Conservation (phyloP, 306 rosid species). For the Bauhinia variegata region DNA sequence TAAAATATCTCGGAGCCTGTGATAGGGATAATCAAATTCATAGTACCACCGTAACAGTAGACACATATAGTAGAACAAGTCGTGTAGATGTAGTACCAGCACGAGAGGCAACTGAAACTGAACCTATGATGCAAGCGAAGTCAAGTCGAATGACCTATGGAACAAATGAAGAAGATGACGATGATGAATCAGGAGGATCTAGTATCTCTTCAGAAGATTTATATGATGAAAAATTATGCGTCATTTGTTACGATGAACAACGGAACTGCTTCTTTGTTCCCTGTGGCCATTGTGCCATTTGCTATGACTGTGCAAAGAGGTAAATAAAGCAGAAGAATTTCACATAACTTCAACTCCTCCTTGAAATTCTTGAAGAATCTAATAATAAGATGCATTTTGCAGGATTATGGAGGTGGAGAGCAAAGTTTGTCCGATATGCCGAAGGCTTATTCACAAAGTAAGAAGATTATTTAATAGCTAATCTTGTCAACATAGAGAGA, state of each 20-base stretch:
- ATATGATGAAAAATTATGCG: slow-evolving; percentile 70
- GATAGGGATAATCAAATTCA: slow-evolving; percentile 6
- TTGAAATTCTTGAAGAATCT: neutral
- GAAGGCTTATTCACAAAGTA: slow-evolving; percentile 68
- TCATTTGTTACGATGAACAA: slow-evolving; percentile 71
- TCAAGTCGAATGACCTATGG: slow-evolving; percentile 39
- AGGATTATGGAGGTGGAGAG: slow-evolving; percentile 68
- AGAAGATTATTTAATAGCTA: slow-evolving; percentile 53
- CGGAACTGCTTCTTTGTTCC: slow-evolving; percentile 76
- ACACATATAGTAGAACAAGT: slow-evolving; percentile 24
- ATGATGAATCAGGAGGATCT: slow-evolving; percentile 50
- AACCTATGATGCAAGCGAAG: slow-evolving; percentile 54
- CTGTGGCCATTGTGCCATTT: slow-evolving; percentile 80
- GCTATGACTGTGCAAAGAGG: slow-evolving; percentile 79
- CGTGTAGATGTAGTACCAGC: slow-evolving; percentile 1
- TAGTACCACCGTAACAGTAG: neutral
- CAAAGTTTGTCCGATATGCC: slow-evolving; percentile 72
- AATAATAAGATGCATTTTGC: slow-evolving; percentile 35
- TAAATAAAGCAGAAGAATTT: slow-evolving; percentile 28
- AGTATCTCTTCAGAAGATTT: slow-evolving; percentile 68
- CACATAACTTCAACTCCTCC: neutral
- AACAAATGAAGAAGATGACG: slow-evolving; percentile 58
- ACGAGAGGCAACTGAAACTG: slow-evolving; percentile 50
- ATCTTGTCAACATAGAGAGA: slow-evolving; percentile 28
- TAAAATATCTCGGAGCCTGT: slow-evolving; percentile 60